Percentiles rank a stretch among this genome's conserved stretches.
Evolutionary conservation across 1,284 basidiomycete genomes (phyloP).

Genomic region (Vanrija sp.): DNA sequence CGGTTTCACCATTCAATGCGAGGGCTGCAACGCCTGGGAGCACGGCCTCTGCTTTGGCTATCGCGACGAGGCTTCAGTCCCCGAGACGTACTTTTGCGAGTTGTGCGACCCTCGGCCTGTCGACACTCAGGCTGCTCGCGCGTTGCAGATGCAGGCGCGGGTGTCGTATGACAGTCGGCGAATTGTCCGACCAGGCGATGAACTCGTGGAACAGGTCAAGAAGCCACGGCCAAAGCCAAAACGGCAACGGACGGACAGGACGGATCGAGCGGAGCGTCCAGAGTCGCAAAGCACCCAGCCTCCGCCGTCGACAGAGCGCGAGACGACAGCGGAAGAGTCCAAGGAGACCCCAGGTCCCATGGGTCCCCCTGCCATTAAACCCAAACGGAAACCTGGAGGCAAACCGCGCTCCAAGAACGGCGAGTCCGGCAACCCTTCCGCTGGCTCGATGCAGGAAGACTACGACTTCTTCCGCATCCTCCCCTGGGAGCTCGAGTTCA

Average conservation of each 20-base stretch:
- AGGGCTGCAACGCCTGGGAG: constrained; percentile 82
- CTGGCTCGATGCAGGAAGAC: constrained; percentile 16
- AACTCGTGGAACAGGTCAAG: constrained; percentile 6
- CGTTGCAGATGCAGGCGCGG: constrained; percentile 20
- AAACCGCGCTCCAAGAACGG: constrained; percentile 12
- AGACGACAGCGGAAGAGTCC: not conserved
- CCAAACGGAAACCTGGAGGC: constrained; percentile 7
- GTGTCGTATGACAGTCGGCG: not conserved
- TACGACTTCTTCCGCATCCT: constrained; percentile 39
- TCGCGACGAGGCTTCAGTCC: constrained; percentile 60
- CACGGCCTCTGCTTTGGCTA: constrained; percentile 84
- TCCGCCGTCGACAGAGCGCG: not conserved
- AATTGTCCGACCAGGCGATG: not conserved
- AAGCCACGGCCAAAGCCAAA: constrained; percentile 16
- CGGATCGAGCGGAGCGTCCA: not conserved
- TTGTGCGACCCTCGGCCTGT: constrained; percentile 41
- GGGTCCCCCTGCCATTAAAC: constrained; percentile 10
- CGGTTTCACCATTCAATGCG: constrained; percentile 89
- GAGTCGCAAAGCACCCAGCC: not conserved
- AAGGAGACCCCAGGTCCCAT: constrained; percentile 9
- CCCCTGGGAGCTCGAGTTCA: constrained; percentile 47
- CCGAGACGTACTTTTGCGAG: constrained; percentile 56
- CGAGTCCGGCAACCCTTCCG: not conserved
- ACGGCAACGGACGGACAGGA: constrained; percentile 9
- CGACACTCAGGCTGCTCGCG: constrained; percentile 27